Percentiles rank a stretch among this genome's conserved stretches.
Evolutionary conservation across 148 eudicot genomes (phyloP).

Genomic region (Amaranthus palmeri): DNA sequence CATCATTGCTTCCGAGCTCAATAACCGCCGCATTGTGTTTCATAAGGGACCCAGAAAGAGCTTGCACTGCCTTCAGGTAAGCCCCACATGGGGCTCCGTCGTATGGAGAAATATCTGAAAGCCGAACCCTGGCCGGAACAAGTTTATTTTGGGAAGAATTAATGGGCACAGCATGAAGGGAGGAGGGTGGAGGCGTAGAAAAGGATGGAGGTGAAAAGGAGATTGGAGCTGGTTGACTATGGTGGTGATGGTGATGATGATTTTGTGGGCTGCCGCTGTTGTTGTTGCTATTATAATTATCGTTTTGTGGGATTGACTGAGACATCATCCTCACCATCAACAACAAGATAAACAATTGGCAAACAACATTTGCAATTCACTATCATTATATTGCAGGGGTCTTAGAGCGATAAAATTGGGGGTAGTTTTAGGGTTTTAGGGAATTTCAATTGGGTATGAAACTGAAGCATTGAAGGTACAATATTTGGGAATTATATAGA

Average conservation of each 20-base stretch:
- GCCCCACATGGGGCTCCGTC: constrained; percentile 53
- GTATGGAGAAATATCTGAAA: constrained; percentile 50
- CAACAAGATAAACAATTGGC: background rate
- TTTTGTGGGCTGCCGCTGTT: background rate
- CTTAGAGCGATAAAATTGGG: background rate
- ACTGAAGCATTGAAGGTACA: background rate
- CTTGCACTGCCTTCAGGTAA: constrained; percentile 65
- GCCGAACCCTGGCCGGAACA: constrained; percentile 37
- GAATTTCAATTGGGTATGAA: background rate
- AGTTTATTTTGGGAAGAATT: constrained; percentile 16
- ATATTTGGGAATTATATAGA: background rate
- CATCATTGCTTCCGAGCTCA: constrained; percentile 58
- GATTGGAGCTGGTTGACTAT: constrained; percentile 19
- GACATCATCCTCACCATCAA: constrained; percentile 27
- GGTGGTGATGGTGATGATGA: constrained; percentile 15
- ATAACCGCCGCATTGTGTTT: constrained; percentile 64
- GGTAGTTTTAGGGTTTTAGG: background rate
- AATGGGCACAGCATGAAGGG: constrained; percentile 11
- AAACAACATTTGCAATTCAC: background rate
- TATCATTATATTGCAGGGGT: constrained; percentile 17
- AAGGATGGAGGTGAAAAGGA: constrained; percentile 39
- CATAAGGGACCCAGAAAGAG: constrained; percentile 56
- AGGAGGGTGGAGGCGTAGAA: constrained; percentile 15
- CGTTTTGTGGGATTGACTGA: constrained; percentile 13
- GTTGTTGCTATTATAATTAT: constrained; percentile 7